Evolutionary conservation across 805 yeast genomes (phyloP).

Genomic region (Metschnikowia orientalis): DNA sequence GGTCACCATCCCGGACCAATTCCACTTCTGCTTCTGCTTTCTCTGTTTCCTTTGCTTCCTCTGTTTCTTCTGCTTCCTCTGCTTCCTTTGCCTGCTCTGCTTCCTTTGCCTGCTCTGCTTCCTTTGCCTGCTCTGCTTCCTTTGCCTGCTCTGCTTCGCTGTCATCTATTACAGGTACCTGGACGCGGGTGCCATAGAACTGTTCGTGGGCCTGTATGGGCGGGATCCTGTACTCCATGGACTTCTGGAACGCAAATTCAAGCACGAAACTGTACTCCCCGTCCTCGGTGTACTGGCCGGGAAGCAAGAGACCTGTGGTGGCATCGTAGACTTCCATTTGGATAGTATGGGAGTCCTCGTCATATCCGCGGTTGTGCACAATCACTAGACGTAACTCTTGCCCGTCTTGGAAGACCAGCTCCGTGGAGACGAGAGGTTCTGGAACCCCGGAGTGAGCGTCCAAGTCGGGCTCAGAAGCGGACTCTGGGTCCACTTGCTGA

Average conservation of each 20-base stretch:
- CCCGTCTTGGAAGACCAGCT: no score
- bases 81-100: not conserved
- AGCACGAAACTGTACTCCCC: constrained; percentile 8
- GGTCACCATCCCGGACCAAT: no score
- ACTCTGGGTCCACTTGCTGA: not conserved
- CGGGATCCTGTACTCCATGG: constrained; percentile 2
- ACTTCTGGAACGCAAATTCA: not conserved
- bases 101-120: not conserved
- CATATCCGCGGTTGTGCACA: constrained; percentile 11
- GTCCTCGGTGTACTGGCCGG: constrained; percentile 7
- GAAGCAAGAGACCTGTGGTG: constrained; percentile 3
- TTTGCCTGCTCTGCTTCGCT: not conserved
- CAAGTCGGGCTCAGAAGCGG: no score
- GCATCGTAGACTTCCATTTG: constrained; percentile 10
- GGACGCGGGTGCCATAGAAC: constrained; percentile 6
- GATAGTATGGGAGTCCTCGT: constrained; percentile 3
- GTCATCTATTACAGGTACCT: not conserved
- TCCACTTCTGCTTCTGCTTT: not conserved
- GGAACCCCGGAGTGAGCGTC: no score
- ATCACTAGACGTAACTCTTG: constrained; percentile 4
- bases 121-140: not conserved
- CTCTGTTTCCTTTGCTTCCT: not conserved
- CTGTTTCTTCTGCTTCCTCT: not conserved
- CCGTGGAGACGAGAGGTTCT: no score
- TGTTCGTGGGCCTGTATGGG: constrained; percentile 6